Conservation (phyloP, 2,329 filamentous ascomycete species). For the Cryphonectria carpinicola region DNA sequence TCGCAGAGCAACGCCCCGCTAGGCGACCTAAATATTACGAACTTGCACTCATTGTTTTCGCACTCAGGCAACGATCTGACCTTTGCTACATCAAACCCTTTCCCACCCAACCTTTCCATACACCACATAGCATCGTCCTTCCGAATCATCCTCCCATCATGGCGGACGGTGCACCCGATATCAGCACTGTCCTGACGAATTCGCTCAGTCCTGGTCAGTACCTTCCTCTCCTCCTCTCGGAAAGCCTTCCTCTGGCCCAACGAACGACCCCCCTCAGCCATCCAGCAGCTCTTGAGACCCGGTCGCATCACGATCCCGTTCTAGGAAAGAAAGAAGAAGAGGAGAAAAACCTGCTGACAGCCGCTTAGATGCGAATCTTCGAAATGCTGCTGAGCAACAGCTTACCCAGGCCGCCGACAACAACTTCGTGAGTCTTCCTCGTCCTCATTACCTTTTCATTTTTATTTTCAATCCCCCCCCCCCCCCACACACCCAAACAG, state of each 20-base stretch:
- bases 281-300: conserved; percentile 25
- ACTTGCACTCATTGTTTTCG: conserved; percentile 29
- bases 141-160: conserved; percentile 48
- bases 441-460: conserved; percentile 30
- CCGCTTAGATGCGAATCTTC: conserved; percentile 78
- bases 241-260: conserved; percentile 6
- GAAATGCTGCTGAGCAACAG: conserved; percentile 91
- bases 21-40: conserved; percentile 29
- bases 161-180: conserved; percentile 77
- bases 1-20: conserved; percentile 27
- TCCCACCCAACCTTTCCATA: conserved; percentile 37
- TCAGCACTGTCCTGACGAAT: conserved; percentile 96
- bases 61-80: conserved; percentile 24
- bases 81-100: conserved; percentile 15
- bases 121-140: conserved; percentile 18
- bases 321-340: not conserved
- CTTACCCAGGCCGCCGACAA: conserved; percentile 88
- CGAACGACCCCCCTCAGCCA: conserved; percentile 5
- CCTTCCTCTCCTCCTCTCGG: conserved; percentile 31
- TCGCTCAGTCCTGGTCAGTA: conserved; percentile 90
- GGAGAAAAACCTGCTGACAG: conserved; percentile 37
- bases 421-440: conserved; percentile 76
- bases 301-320: conserved; percentile 26
- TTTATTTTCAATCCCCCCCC: conserved; percentile 19
- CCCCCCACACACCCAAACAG: not conserved